Evolutionary conservation across 2,329 filamentous ascomycete genomes (phyloP).

Genomic region (Aspergillus sp.): DNA sequence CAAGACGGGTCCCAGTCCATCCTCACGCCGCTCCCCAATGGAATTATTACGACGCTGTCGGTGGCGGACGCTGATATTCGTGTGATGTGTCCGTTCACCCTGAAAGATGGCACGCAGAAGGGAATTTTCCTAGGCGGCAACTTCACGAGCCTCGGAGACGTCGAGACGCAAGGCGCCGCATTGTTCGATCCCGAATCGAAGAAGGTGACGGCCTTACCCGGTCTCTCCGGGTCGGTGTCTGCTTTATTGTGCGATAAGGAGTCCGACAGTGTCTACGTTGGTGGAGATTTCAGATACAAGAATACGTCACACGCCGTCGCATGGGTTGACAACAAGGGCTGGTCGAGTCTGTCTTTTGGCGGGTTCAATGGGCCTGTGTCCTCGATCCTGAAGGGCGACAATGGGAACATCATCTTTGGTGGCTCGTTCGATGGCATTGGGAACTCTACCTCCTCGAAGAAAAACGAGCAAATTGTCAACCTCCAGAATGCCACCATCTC

Average conservation of each 20-base stretch:
- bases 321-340: constrained; percentile 68
- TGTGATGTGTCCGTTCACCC: constrained; percentile 79
- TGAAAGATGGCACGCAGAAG: constrained; percentile 64
- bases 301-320: constrained; percentile 89
- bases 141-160: constrained; percentile 83
- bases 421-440: constrained; percentile 86
- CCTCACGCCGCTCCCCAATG: constrained; percentile 79
- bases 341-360: constrained; percentile 80
- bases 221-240: constrained; percentile 78
- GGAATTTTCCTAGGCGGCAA: constrained; percentile 88
- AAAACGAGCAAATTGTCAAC: constrained; percentile 76
- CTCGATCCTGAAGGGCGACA: constrained; percentile 75
- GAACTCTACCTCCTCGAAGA: constrained; percentile 65
- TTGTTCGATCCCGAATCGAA: constrained; percentile 74
- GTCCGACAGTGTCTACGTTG: constrained; percentile 81
- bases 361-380: constrained; percentile 93
- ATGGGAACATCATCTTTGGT: constrained; percentile 87
- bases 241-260: constrained; percentile 78
- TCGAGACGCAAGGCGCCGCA: constrained; percentile 75
- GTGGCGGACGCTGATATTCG: constrained; percentile 80
- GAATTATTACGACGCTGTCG: constrained; percentile 71
- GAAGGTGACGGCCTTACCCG: constrained; percentile 70
- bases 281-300: constrained; percentile 75
- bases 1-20: constrained; percentile 80
- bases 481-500: constrained; percentile 75